Evolutionary conservation across 208 protist genomes (phyloP).

Genomic region (Naegleria lovaniensis): DNA sequence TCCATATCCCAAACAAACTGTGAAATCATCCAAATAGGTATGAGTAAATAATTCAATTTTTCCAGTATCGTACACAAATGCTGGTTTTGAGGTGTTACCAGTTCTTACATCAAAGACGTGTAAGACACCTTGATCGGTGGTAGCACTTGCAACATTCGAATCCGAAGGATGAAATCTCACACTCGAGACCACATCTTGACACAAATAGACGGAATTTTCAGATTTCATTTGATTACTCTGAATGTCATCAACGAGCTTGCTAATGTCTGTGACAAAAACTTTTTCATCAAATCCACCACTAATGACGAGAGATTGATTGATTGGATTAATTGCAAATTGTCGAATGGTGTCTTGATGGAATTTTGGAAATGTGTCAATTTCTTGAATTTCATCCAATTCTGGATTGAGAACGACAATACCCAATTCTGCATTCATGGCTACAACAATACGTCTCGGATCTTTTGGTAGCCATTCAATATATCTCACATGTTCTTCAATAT

Average conservation of each 20-base stretch:
- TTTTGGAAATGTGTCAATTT: not conserved
- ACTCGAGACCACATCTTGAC: not conserved
- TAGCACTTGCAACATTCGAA: not conserved
- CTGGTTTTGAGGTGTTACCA: not conserved
- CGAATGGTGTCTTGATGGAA: constrained; percentile 18
- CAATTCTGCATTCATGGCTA: not conserved
- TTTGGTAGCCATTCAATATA: constrained; percentile 3
- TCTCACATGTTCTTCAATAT: constrained; percentile 8
- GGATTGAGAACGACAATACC: not conserved
- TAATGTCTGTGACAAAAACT: constrained; percentile 19
- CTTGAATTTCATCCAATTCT: not conserved
- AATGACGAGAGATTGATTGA: not conserved
- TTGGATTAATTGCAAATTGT: not conserved
- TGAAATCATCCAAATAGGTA: constrained; percentile 11
- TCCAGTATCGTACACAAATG: not conserved
- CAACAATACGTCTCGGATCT: constrained; percentile 4
- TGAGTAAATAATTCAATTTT: constrained; percentile 16
- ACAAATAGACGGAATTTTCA: constrained; percentile 15
- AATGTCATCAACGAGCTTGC: not conserved
- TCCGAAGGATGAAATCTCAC: constrained; percentile 12
- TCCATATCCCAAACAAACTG: constrained; percentile 22
- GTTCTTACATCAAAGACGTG: constrained; percentile 18
- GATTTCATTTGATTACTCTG: not conserved
- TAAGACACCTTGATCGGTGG: constrained; percentile 1
- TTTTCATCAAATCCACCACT: constrained; percentile 15